These are phyloP conservation scores for Toxoplasma gondii DNA, from an alignment of 169 alveolate species.

Conservation along the genomic window DNA sequence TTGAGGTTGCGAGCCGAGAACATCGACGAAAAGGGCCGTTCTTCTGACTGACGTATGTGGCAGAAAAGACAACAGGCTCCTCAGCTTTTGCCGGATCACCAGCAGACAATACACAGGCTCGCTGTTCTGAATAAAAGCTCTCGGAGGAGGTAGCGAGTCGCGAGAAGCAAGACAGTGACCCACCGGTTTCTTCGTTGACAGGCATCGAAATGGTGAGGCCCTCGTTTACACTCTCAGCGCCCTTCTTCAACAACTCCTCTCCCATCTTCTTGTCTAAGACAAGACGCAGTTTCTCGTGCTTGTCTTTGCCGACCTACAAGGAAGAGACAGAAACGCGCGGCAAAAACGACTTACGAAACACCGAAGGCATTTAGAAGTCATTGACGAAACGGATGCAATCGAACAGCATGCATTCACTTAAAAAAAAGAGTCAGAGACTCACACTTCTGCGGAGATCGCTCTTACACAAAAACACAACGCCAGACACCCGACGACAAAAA, in stretches of 20 bases:
- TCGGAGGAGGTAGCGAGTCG: not conserved
- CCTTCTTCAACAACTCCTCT: constrained; percentile 53
- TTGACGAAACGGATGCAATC: not conserved
- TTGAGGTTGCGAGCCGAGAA: too few relatives aligned
- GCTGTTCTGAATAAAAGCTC: too few relatives aligned
- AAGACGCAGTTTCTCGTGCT: constrained; percentile 59
- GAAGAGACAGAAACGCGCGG: not conserved
- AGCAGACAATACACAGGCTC: too few relatives aligned
- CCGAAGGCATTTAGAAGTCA: not conserved
- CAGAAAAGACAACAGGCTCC: too few relatives aligned
- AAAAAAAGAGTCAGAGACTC: not conserved
- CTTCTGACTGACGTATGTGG: too few relatives aligned
- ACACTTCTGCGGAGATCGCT: not conserved
- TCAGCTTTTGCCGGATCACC: too few relatives aligned
- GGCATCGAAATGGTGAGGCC: constrained; percentile 33
- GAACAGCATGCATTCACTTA: not conserved
- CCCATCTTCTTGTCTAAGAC: constrained; percentile 59
- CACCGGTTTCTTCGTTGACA: constrained; percentile 34
- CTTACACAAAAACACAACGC: too few relatives aligned
- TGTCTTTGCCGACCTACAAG: constrained; percentile 62
- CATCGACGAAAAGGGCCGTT: too few relatives aligned
- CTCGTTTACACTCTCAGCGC: constrained; percentile 48
- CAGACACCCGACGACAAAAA: too few relatives aligned
- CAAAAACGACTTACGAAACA: not conserved
- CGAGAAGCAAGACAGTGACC: not conserved